Conservation (phyloP, 1,284 basidiomycete species). For the Moesziomyces aphidis region DNA sequence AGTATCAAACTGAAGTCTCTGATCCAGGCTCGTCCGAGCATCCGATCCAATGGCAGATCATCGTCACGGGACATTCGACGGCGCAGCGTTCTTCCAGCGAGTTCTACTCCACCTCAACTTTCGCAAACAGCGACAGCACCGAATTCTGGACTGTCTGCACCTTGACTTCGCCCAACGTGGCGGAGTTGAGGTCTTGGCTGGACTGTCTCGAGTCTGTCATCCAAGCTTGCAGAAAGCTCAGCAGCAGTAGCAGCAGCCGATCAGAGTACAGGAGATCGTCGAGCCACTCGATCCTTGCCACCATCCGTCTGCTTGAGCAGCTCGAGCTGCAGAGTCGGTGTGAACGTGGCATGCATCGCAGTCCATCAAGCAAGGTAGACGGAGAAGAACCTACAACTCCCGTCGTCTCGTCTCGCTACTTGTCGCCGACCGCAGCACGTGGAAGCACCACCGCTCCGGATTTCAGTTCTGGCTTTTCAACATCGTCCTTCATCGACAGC, state of each 20-base stretch:
- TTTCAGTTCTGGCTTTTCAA: slow-evolving; percentile 10
- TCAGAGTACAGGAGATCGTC: slow-evolving; percentile 1
- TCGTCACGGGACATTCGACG: slow-evolving; percentile 13
- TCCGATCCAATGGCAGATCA: slow-evolving; percentile 9
- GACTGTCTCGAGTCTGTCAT: slow-evolving; percentile 9
- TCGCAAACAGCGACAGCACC: not conserved
- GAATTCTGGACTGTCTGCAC: slow-evolving; percentile 1
- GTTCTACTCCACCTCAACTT: not conserved
- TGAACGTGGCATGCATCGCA: not conserved
- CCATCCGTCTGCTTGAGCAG: slow-evolving; percentile 14
- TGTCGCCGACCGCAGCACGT: not conserved
- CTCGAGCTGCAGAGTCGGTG: slow-evolving; percentile 3
- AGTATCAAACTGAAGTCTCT: not conserved
- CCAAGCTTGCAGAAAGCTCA: not conserved
- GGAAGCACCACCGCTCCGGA: not conserved
- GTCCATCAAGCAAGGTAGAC: not conserved
- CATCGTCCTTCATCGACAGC: slow-evolving; percentile 21
- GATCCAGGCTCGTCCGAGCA: not conserved
- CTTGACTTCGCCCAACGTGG: slow-evolving; percentile 20
- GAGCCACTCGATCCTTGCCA: slow-evolving; percentile 10
- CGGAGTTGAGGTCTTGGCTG: slow-evolving; percentile 23
- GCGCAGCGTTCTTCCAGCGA: not conserved
- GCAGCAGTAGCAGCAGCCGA: not conserved
- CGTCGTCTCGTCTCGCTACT: slow-evolving; percentile 1
- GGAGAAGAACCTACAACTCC: slow-evolving; percentile 11